phyloP scores from a whole-genome alignment of 495 filamentous ascomycete species.

The Penicillium samsonianum region DNA sequence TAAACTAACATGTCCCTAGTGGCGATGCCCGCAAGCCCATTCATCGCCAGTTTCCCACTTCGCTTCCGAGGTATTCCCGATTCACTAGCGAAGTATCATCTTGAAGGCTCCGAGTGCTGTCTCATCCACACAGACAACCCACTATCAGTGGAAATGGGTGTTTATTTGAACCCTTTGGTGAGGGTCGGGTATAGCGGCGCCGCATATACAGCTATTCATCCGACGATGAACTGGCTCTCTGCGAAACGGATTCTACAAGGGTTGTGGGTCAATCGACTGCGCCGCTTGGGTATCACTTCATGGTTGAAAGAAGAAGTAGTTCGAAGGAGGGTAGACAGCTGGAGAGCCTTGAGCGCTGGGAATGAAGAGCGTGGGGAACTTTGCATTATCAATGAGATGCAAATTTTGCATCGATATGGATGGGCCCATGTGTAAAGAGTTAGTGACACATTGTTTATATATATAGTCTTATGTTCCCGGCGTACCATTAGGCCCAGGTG shows the following conservation, averaged over 20 bases:
- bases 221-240: conserved; percentile 42
- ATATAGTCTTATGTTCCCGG: not conserved
- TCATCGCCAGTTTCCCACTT: conserved; percentile 49
- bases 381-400: conserved; percentile 85
- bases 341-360: conserved; percentile 37
- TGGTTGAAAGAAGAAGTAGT: conserved; percentile 42
- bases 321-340: conserved; percentile 40
- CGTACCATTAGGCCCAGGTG: too few relatives aligned
- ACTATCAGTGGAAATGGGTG: conserved; percentile 53
- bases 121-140: conserved; percentile 78
- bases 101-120: conserved; percentile 83
- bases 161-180: conserved; percentile 77
- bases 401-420: conserved; percentile 70
- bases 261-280: conserved; percentile 60
- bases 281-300: conserved; percentile 48
- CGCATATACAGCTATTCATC: conserved; percentile 58
- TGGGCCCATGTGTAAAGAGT: conserved; percentile 68
- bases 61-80: conserved; percentile 73
- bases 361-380: conserved; percentile 57
- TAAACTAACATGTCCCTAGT: conserved; percentile 36
- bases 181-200: conserved; percentile 67
- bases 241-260: conserved; percentile 37
- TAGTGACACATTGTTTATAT: not conserved
- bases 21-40: conserved; percentile 59
- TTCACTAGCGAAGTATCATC: conserved; percentile 62